phyloP scores from a whole-genome alignment of 1,284 basidiomycete species.

The Ceratobasidium sp. region DNA sequence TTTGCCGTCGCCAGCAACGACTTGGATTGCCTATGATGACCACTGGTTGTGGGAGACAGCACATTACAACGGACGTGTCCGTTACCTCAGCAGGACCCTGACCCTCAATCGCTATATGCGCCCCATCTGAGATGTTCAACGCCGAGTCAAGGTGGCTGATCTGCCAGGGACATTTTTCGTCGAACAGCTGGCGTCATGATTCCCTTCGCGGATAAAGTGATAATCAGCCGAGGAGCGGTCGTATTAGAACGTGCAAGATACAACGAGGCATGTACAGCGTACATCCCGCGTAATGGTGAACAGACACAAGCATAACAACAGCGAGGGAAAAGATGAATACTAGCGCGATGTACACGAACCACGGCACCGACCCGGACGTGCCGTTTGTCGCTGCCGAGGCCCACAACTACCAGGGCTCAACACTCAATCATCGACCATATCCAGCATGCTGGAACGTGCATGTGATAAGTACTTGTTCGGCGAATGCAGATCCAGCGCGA shows the following conservation, averaged over 20 bases:
- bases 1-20: constrained; percentile 10
- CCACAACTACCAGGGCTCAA: constrained; percentile 1
- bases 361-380: constrained; percentile 32
- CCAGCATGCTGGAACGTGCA: constrained; percentile 17
- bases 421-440: constrained; percentile 18
- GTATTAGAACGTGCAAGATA: constrained; percentile 4
- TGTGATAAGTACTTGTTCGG: constrained; percentile 25
- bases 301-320: not conserved
- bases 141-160: not conserved
- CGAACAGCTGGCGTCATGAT: not conserved
- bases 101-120: not conserved
- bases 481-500: not conserved
- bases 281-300: constrained; percentile 4
- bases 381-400: constrained; percentile 33
- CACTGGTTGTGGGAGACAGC: constrained; percentile 32
- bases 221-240: not conserved
- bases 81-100: constrained; percentile 40
- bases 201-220: not conserved
- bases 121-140: not conserved
- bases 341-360: constrained; percentile 26
- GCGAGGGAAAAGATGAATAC: constrained; percentile 26
- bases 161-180: no score
- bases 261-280: constrained; percentile 10
- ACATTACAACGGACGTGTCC: constrained; percentile 32
- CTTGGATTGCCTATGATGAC: constrained; percentile 3